Evolutionary conservation across 345 rosid species (phyloP), one percentile per base, ranked within the genome.

Genomic region (Dimocarpus longan): DNA sequence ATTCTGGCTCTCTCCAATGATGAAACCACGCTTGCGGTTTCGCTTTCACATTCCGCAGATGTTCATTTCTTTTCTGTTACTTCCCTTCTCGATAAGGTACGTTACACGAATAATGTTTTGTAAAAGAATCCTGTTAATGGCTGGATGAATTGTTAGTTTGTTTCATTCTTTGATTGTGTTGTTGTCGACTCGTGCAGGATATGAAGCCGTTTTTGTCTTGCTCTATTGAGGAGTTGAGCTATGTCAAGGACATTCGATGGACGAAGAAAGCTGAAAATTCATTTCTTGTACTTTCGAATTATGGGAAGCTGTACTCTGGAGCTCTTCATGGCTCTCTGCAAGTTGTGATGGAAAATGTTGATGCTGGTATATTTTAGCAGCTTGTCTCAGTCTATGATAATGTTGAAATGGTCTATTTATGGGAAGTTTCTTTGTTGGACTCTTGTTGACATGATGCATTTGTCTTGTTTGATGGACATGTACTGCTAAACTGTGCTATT

Each of bases 211-310:
- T 76, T 39, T 89, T 74, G 78, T 86, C 89, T 32, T 82, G 88
- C 81, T 82, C 93, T 8, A 86, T 93, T 28, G 84, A 82, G 68
- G 89, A 85, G 3, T 75, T 88, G 10, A 87, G 87, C 83, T 80
- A 83, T 77, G 82, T 91, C 64, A 96, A 91, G 90, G 98, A 91
- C 81, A 68, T 96, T 43, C 78, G 78, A 37, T 96, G 99, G 98
- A 85, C 87, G 48, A 89, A 84, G 85, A 87, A 87, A 76, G 76
- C 46, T 19, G 88, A 89, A 66, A 82, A 78, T 76, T 87, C 98
- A 26, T 93, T 82, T 78, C 87, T 93, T 76, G 83, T 87, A 84
- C 91, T 96, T 66, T 91, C 95, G 9, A 86, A 84, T 75, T 24
- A 77, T 66, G 88, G 92, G 48, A 86, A 82, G 85, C 86, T 96